Evolutionary conservation across 768 basidiomycete species (phyloP), one percentile per base, ranked within the genome.

Genomic region (Podaxis rugospora): DNA sequence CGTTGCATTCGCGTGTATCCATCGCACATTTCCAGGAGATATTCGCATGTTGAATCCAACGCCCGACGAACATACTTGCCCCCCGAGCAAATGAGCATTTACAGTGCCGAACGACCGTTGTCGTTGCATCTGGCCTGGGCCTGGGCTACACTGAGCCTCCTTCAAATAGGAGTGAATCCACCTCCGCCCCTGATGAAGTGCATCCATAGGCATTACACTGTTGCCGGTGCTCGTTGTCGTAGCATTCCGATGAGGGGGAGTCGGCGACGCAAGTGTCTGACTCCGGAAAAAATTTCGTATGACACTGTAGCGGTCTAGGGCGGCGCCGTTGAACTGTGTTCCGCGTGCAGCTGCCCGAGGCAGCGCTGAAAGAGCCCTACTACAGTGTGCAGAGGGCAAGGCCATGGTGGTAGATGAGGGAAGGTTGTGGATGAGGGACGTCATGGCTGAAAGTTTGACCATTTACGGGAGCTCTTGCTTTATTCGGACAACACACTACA

Each of bases 251-350:
- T 50, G 55, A 64, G 35, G 53, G 44, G 42, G 60, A 62, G 66
- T 16, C 44, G 61, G 60, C 27, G 60, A 61, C n/a, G 62, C 53
- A 51, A 64, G 62, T 42, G 66, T 74, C 68, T 77, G 75, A 55
- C 71, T 71, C 49, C 66, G 74, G 63, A 89, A 88, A 71, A 88
- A 88, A 55, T 70, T 74, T 49, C 85, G 75, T 57, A 89, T 88
- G 54, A 76, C 69, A 42, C 67, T 77, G 70, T 89, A 89, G 54
- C 87, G 83, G 69, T 86, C 85, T 55, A 84, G 56, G 32, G 53
- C 57, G 0, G 59, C 59, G 9, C 35, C 32, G 23, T 49, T 55
- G 28, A 23, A 2, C 14, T 37, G 59, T 0, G 40, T 13, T 11
- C 4, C 18, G 27, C 28, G 58, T 27, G 21, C 5, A 1, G 51